Conservation (phyloP, 495 filamentous ascomycete genomes). For the Penicillium verhagenii region DNA sequence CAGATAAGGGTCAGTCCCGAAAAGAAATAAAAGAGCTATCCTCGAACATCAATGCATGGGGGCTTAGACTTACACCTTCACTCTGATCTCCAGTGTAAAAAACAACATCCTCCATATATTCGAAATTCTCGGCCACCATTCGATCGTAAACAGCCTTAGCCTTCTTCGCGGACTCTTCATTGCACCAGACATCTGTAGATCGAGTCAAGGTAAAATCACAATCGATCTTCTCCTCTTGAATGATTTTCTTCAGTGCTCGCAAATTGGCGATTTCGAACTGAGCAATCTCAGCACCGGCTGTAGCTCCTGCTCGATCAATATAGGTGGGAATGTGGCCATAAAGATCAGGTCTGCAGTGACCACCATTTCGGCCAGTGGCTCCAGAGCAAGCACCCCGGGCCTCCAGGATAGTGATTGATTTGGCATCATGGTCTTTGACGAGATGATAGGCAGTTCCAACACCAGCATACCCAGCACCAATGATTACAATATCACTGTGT, state of each 20-base stretch:
- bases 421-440: constrained; percentile 28
- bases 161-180: constrained; percentile 27
- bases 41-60: neutral
- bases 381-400: constrained; percentile 40
- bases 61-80: constrained; percentile 34
- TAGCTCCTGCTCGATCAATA: constrained; percentile 21
- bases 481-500: constrained; percentile 60
- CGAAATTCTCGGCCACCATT: constrained; percentile 20
- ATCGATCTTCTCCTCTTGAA: constrained; percentile 38
- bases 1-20: neutral
- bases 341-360: constrained; percentile 33
- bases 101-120: constrained; percentile 32
- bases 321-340: constrained; percentile 34
- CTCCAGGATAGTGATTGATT: constrained; percentile 36
- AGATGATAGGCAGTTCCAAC: constrained; percentile 61
- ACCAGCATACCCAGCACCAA: constrained; percentile 71
- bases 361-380: constrained; percentile 41
- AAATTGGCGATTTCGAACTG: constrained; percentile 35
- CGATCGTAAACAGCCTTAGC: constrained; percentile 30
- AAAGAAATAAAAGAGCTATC: no score
- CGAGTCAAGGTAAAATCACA: constrained; percentile 40
- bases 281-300: constrained; percentile 23
- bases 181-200: constrained; percentile 37
- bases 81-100: constrained; percentile 27
- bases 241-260: constrained; percentile 27